Base-by-base conservation (phyloP, 148 eudicot genomes). In the Silene uniflora region DNA sequence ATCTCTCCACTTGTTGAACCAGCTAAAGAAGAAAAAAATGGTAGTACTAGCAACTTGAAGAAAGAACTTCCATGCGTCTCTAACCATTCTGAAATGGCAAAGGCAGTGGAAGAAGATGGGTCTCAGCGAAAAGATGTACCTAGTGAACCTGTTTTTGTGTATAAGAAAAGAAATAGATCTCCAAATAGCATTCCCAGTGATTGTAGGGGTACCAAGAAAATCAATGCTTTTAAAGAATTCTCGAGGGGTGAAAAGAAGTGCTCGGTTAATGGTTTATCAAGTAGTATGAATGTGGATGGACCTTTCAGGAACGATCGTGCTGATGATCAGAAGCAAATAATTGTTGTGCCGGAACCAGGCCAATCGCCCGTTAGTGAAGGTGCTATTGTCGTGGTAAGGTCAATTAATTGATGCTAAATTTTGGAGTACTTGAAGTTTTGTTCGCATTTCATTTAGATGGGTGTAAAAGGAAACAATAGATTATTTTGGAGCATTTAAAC, bases 111-210 rank as follows among this genome's bases (percentile, higher is more conserved):
- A 44, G 49, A 46, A 54, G 42, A 67, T 21, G 14, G 12, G 35
- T 58, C 63, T 67, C 35, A 49, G 58, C 66, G 65, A 64, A 73
- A 56, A 44, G 81, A 56, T 64, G 27, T 75, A 39, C 64, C 58
- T 75, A 39, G 58, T 67, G 81, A 75, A 35, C 62, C 77, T 60
- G 67, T 74, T 32, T 84, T 83, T 32, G 85, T 85, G 58, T 75
- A 79, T 76, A 75, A 64, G 61, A 83, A 81, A 70, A 71, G 85
- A 72, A 79, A 76, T 32, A 79, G 73, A 67, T 66, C 75, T 27
- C 78, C 73, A 62, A 78, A 78, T 76, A 73, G 61, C 69, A 67
- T 5, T 70, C 77, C 75, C 29, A 25, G 6, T 73, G 77, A 71
- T 11, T 25, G 32, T 64, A 75, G 64, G 35, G 73, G 61, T 44